Base-by-base conservation (phyloP, 2,329 filamentous ascomycete genomes). In the Botryotinia calthae region DNA sequence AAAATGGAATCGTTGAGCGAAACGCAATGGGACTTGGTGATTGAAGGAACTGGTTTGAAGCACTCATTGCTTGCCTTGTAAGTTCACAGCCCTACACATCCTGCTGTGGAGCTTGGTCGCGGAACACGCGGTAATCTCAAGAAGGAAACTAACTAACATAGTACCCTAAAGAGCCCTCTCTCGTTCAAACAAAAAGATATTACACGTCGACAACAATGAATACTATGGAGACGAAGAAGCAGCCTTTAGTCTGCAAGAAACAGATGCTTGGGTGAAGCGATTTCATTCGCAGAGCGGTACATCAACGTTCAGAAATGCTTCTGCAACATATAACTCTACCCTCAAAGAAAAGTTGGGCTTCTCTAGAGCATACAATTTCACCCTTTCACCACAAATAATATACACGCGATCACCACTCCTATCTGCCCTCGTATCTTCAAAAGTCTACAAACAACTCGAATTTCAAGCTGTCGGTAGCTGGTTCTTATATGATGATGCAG, bases 381-480 rank as follows among this genome's bases (percentile, higher is more conserved):
- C 94, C 1, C 86, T 98, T 16, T 92, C 94, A 31, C 95, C 96
- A 10, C 93, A 97, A 79, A 85, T 98, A 75, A 90, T 98, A 70
- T 96, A 98, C 82, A 89, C 93, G 16, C 91, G 91, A 71, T 97
- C 95, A 3, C 86, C 88, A 76, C 86, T 98, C 48, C 85, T 98
- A 8, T 88, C 90, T 14, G 88, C 90, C 78, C 88, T 98, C 25
- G 93, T 98, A n/a, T 94, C 94, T 2, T 97, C 95, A 10, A 92
- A 91, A 77, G 92, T 94, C 20, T 95, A 95, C 79, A 89, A 91
- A 34, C 95, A 98, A 83, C 87, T 99, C 64, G 95, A 98, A 80
- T 98, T 98, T 78, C 88, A 96, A 75, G 94, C 95, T 42, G 93
- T 98, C 40, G 95, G 95, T 40, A 95, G 93, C 72, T 98, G 95